Base-by-base conservation (phyloP, 2,329 filamentous ascomycete genomes). In the Incumbomyces lentus region DNA sequence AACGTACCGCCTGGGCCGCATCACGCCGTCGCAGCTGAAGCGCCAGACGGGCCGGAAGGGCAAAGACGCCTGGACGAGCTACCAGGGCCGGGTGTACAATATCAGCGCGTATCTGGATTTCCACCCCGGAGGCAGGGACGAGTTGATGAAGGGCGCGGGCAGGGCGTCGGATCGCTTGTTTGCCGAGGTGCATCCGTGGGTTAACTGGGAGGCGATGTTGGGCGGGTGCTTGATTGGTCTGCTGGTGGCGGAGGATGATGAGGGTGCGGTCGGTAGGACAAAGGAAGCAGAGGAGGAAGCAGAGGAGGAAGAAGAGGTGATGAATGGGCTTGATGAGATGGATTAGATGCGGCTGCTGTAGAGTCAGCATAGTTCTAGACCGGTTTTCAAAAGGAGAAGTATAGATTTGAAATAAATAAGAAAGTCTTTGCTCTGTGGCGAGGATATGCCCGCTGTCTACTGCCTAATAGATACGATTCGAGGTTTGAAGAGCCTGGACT, bases 51-150 rank as follows among this genome's bases (percentile, higher is more conserved):
- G 90, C 0, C 79, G 90, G 26, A 85, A 84, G 60, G 87, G 87
- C 7, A 81, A 77, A 51, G 86, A 94, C 58, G 87, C 89, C 0
- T 98, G 92, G 92, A 93, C 84, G 50, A 85, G 80, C 1, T 82
- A 94, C 50, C 83, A 86, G 50, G 89, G 90, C 1, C 84, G 85
- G 59, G 90, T 96, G 22, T 98, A 96, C 68, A 96, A 96, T 60
- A 82, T 98, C 48, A 83, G 82, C 0, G 87, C 90, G 0, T 98
- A 96, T 61, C 62, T 88, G 31, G 81, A 84, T 1, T 98, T 88
- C 61, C 92, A 98, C 63, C 92, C 92, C 0, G 92, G 92, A 17
- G 92, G 71, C 3, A 69, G 72, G 54, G 67, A 73, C 18, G 79
- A 84, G 58, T 68, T 79, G 64, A 71, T 82, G 39, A 69, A 75